Evolutionary conservation across 352 stramenopile species (phyloP), one percentile per base, ranked within the genome.

Genomic region (Phytophthora fragariaefolia): DNA sequence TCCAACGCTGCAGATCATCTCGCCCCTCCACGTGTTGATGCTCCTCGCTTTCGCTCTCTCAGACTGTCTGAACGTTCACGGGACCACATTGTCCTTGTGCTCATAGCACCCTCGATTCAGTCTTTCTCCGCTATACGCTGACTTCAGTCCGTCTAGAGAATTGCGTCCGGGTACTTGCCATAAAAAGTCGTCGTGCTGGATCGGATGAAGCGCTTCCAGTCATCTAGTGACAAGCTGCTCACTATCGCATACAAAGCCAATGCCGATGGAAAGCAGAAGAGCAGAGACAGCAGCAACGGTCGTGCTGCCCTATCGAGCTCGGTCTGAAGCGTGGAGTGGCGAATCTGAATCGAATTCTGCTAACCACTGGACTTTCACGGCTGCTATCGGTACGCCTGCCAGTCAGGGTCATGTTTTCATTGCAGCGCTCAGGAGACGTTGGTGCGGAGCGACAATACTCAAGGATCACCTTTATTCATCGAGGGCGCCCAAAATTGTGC

Each of bases 1-100:
- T 85, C 53, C 45, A 87, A 53, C 30, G 51, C n/a, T 74, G 23
- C 2, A 64, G 54, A 18, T 86, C 76, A 36, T 69, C 34, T 63
- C 34, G 20, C 18, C 77, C 48, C 6, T 85, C 47, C 53, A 83
- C 32, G 22, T 63, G 20, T 22, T 36, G 9, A 17, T 36, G 30
- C 10, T 63, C 24, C 22, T 54, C 18, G 17, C 10, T 53, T 13
- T 69, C 48, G 40, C 34, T 38, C 34, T 56, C 32, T 4, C 58
- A 43, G 13, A 17, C 24, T 15, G 23, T 27, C 61, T 58, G 28
- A 73, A 79, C 32, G 59, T n/a, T n/a, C n/a, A 83, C 32, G 73
- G 65, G 32, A 85, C 55, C n/a, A n/a, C n/a, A 32, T 54, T 69
- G 28, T 71, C 42, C 52, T 79, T 79, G 57, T 80, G 45, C 38